Base-by-base conservation (phyloP, 75 land plant genomes). In the Cupressus sempervirens region DNA sequence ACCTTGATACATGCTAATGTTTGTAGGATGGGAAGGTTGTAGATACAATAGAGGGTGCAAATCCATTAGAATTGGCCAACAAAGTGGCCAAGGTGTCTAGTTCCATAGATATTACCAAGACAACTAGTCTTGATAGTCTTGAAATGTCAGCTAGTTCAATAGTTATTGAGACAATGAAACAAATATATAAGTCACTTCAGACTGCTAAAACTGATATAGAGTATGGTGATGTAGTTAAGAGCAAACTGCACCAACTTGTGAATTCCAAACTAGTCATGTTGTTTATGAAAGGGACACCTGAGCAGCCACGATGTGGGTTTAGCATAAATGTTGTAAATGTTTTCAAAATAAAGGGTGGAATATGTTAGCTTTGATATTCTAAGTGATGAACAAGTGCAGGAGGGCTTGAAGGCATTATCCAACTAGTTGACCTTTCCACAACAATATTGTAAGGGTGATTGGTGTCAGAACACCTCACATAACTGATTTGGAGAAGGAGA, bases 341-440 rank as follows among this genome's bases (percentile, higher is more conserved):
- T 32, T 86, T 96, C 86, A 91, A 90, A 54, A 82, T 90, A 14
- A 94, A 92, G 82, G 93, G 93, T 93, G 52, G 89, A 93, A 65
- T 94, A 93, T 91, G 94, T 94, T 34, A 96, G 90, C 85, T 96
- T 96, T 88, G 92, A 96, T 82, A 94, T 96, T 40, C 85, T 96
- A 11, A 84, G 90, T 6, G 95, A 96, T 81, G 87, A 93, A 83
- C 88, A 91, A 11, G 95, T 96, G 83, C 93, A 96, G 77, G 95
- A 96, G 85, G 94, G 95, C 26, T 84, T 96, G 89, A 96, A 96
- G 88, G 90, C 83, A 30, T 93, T 85, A 76, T 90, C 98, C 9
- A 96, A 96, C 83, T 96, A 95, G 98, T 95, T 96, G 48, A 96
- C 96, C 10, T 96, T 89, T 87, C 98, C 98, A 68, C 98, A 96